A percentile compares a stretch with the other conserved stretches of the same genome.
phyloP scores from a whole-genome alignment of 306 rosid species.

The Lathyrus aphaca region DNA sequence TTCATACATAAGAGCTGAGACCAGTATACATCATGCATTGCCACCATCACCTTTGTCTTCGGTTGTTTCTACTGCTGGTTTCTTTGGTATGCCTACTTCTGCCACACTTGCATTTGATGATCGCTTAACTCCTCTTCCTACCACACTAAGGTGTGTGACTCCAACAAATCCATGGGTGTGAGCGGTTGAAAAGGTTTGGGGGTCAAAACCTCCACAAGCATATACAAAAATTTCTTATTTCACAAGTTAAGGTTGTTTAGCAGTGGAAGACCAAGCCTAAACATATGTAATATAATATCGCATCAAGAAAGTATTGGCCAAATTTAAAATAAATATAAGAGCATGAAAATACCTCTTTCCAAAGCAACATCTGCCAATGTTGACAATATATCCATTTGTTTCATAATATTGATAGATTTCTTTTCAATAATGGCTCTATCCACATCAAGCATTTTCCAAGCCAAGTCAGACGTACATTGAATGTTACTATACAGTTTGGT shows the following conservation, averaged over 20 bases:
- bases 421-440: slow-evolving; percentile 93
- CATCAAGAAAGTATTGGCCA: neutral
- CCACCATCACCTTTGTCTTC: slow-evolving; percentile 64
- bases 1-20: slow-evolving; percentile 24
- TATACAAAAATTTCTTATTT: slow-evolving; percentile 74
- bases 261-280: neutral
- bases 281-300: too few relatives aligned
- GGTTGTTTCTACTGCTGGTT: slow-evolving; percentile 61
- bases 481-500: too few relatives aligned
- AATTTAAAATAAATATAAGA: slow-evolving; percentile 24
- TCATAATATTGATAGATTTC: slow-evolving; percentile 66
- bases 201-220: slow-evolving; percentile 81
- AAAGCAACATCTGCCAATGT: slow-evolving; percentile 88
- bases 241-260: slow-evolving; percentile 53
- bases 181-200: slow-evolving; percentile 79
- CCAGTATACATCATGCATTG: slow-evolving; percentile 44
- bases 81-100: slow-evolving; percentile 61
- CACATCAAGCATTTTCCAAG: slow-evolving; percentile 98
- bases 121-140: slow-evolving; percentile 96
- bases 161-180: slow-evolving; percentile 69
- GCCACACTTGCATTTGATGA: slow-evolving; percentile 49
- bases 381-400: slow-evolving; percentile 87
- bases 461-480: slow-evolving; percentile 63
- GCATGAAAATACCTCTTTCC: slow-evolving; percentile 73
- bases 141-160: slow-evolving; percentile 91